phyloP scores from a whole-genome alignment of 805 yeast genomes.

The Candida adriatica region DNA sequence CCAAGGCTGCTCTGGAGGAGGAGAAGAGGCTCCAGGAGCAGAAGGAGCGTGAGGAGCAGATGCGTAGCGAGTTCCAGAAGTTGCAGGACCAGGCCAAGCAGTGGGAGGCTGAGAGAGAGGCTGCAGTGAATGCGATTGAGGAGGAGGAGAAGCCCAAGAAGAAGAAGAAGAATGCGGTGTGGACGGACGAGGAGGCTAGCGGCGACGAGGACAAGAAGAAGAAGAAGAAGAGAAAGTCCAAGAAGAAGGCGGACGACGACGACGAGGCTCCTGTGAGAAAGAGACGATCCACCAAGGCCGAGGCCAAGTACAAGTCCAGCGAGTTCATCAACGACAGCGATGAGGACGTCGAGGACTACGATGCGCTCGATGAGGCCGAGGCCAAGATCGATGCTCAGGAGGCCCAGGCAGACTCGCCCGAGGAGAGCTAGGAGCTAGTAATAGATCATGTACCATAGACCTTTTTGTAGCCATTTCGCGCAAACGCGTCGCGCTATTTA shows the following conservation, averaged over 20 bases:
- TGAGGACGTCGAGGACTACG: slow-evolving; percentile 27
- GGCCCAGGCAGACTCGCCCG: not conserved
- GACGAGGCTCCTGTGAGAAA: slow-evolving; percentile 17
- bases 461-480: too few relatives aligned
- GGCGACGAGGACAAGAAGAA: slow-evolving; percentile 20
- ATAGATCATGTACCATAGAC: too few relatives aligned
- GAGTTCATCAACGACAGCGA: slow-evolving; percentile 40
- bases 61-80: slow-evolving; percentile 38
- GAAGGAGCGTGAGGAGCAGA: slow-evolving; percentile 35
- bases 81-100: slow-evolving; percentile 53
- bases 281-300: slow-evolving; percentile 10
- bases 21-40: slow-evolving; percentile 39
- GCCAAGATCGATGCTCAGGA: slow-evolving; percentile 13
- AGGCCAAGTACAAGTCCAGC: slow-evolving; percentile 26
- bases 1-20: slow-evolving; percentile 42
- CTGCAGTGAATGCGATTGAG: slow-evolving; percentile 25
- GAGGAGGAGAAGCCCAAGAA: slow-evolving; percentile 31
- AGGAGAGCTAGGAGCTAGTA: too few relatives aligned
- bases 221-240: slow-evolving; percentile 18
- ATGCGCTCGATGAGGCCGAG: slow-evolving; percentile 17
- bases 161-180: slow-evolving; percentile 35
- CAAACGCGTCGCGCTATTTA: too few relatives aligned
- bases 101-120: slow-evolving; percentile 48
- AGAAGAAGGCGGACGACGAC: slow-evolving; percentile 23
- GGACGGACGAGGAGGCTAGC: slow-evolving; percentile 39